Conservation (phyloP, 805 yeast genomes). For the Cyberlindnera japonica region DNA sequence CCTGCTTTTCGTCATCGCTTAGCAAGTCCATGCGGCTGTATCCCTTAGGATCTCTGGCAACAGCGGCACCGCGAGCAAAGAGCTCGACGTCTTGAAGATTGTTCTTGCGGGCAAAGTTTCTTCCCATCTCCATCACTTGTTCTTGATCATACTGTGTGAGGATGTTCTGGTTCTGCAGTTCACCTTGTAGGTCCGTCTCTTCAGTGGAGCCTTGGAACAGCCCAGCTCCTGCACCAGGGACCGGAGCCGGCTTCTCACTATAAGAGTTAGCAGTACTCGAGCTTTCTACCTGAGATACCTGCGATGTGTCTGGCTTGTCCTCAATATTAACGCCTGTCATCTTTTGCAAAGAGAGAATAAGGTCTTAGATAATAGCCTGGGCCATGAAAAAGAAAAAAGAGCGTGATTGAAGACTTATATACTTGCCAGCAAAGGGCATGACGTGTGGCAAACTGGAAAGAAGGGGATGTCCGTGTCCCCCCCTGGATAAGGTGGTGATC, state of each 20-base stretch:
- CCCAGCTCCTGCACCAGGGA: slow-evolving; percentile 7
- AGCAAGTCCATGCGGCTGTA: slow-evolving; percentile 57
- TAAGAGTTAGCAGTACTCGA: neutral
- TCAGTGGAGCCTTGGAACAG: slow-evolving; percentile 9
- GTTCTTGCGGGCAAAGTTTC: slow-evolving; percentile 56
- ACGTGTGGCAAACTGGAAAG: neutral
- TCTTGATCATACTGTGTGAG: slow-evolving; percentile 55
- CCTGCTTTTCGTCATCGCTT: slow-evolving; percentile 50
- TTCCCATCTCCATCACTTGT: slow-evolving; percentile 67
- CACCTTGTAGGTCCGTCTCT: slow-evolving; percentile 1
- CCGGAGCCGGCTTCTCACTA: neutral
- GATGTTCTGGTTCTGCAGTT: slow-evolving; percentile 37
- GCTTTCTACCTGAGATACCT: slow-evolving; percentile 6
- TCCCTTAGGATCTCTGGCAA: slow-evolving; percentile 58
- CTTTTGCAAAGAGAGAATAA: neutral
- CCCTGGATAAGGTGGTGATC: neutral
- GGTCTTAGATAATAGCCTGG: no score
- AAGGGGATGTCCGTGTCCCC: neutral
- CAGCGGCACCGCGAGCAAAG: slow-evolving; percentile 62
- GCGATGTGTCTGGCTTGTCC: slow-evolving; percentile 2
- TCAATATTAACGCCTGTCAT: neutral
- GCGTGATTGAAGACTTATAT: neutral
- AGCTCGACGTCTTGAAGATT: slow-evolving; percentile 45
- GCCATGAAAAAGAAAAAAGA: neutral
- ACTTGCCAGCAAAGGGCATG: neutral